A percentile compares a stretch with the other conserved stretches of the same genome.
Evolutionary conservation across 2,329 filamentous ascomycete species (phyloP).

Genomic region (Hawksworthiomyces lignivorus): DNA sequence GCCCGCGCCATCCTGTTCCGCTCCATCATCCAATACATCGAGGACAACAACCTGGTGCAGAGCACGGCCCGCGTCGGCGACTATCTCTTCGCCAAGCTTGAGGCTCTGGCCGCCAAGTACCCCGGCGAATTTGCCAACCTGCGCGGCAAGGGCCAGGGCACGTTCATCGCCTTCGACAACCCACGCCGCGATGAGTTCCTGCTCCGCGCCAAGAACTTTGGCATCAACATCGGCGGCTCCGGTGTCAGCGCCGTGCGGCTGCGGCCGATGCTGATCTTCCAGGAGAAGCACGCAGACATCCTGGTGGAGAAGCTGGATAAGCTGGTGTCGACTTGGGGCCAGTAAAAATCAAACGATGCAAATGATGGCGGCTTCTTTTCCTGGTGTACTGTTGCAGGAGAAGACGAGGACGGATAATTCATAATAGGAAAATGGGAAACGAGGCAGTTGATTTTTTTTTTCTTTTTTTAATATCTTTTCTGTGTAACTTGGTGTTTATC

Average conservation of each 20-base stretch:
- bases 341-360: no score
- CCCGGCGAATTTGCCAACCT: slow-evolving; percentile 75
- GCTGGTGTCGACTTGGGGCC: slow-evolving; percentile 36
- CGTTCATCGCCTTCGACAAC: slow-evolving; percentile 88
- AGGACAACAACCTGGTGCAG: slow-evolving; percentile 67
- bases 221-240: slow-evolving; percentile 81
- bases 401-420: not conserved
- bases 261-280: slow-evolving; percentile 86
- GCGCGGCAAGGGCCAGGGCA: slow-evolving; percentile 79
- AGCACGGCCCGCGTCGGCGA: slow-evolving; percentile 71
- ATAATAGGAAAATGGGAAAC: not conserved
- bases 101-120: slow-evolving; percentile 60
- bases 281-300: slow-evolving; percentile 84
- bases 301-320: slow-evolving; percentile 73
- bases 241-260: slow-evolving; percentile 69
- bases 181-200: slow-evolving; percentile 74
- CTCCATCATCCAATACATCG: slow-evolving; percentile 72
- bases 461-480: slow-evolving; percentile 1
- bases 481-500: no score
- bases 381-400: no score
- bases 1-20: slow-evolving; percentile 78
- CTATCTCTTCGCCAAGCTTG: slow-evolving; percentile 67
- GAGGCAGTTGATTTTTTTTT: no score
- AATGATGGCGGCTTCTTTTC: no score
- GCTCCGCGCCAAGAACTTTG: slow-evolving; percentile 67